These are phyloP conservation scores for Teratosphaeria zuluensis DNA, from an alignment of 2,329 filamentous ascomycete species.

Conservation along the genomic window DNA sequence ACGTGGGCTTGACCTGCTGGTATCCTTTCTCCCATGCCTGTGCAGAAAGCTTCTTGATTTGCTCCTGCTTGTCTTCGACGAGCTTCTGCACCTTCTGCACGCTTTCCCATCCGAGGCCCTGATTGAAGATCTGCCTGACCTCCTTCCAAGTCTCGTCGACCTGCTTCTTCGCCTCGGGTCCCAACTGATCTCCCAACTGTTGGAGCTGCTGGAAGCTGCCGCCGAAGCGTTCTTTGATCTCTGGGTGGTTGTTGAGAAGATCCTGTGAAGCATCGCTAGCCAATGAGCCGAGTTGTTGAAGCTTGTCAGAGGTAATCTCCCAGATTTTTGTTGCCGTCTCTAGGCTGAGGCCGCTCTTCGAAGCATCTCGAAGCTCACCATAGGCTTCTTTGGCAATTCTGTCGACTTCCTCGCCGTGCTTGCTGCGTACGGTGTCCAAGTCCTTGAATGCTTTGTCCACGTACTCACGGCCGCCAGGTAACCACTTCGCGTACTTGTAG, in stretches of 20 bases:
- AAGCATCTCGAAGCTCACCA: conserved; percentile 50
- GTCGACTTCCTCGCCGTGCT: conserved; percentile 62
- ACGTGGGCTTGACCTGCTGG: conserved; percentile 59
- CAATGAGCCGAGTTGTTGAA: conserved; percentile 50
- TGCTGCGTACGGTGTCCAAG: conserved; percentile 55
- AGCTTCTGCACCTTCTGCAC: conserved; percentile 47
- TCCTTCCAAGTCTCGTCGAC: conserved; percentile 62
- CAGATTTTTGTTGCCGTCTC: conserved; percentile 53
- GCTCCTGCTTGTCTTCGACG: conserved; percentile 59
- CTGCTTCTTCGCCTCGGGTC: conserved; percentile 68
- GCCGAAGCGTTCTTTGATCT: conserved; percentile 62
- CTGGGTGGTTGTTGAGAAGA: conserved; percentile 63
- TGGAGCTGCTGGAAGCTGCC: conserved; percentile 59
- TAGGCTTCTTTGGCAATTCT: conserved; percentile 59
- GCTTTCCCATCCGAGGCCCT: conserved; percentile 50
- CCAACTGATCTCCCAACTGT: conserved; percentile 58
- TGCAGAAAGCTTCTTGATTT: conserved; percentile 58
- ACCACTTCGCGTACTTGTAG: conserved; percentile 59
- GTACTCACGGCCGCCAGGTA: conserved; percentile 60
- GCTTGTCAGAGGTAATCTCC: conserved; percentile 53
- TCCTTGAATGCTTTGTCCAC: conserved; percentile 63
- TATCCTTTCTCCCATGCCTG: conserved; percentile 58
- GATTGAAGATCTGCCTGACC: conserved; percentile 53
- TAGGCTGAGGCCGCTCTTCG: conserved; percentile 50
- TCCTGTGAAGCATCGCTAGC: conserved; percentile 54